Percentiles rank a stretch among this genome's conserved stretches.
Evolutionary conservation across 768 basidiomycete species (phyloP).

Genomic region (Roridomyces roridus): DNA sequence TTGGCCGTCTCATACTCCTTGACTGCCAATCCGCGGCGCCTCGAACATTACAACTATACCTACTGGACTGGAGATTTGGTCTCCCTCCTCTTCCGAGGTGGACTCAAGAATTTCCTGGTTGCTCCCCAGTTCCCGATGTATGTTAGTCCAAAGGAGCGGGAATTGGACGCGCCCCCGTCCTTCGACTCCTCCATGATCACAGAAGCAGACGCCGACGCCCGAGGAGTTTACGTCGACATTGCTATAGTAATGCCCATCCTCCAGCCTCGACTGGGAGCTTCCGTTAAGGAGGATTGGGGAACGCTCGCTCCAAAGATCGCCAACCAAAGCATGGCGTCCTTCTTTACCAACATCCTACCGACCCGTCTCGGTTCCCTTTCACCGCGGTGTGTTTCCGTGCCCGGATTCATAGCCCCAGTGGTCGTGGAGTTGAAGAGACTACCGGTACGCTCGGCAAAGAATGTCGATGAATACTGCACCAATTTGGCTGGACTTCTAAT

Average conservation of each 20-base stretch:
- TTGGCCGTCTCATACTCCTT: background rate
- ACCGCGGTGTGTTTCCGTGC: background rate
- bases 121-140: conserved; percentile 7
- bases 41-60: conserved; percentile 4
- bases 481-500: background rate
- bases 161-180: too few relatives aligned
- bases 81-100: background rate
- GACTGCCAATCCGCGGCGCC: conserved; percentile 2
- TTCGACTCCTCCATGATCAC: background rate
- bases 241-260: background rate
- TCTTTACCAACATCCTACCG: background rate
- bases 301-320: background rate
- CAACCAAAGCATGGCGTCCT: background rate
- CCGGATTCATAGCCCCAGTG: background rate
- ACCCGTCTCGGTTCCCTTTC: background rate
- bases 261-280: background rate
- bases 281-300: background rate
- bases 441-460: background rate
- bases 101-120: background rate
- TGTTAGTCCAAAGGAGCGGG: background rate
- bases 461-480: background rate
- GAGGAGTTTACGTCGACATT: conserved; percentile 5
- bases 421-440: conserved; percentile 1
- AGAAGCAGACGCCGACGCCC: background rate
- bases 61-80: conserved; percentile 1